Evolutionary conservation across 495 filamentous ascomycete species (phyloP).

Genomic region (Parachaetomium inaequale): DNA sequence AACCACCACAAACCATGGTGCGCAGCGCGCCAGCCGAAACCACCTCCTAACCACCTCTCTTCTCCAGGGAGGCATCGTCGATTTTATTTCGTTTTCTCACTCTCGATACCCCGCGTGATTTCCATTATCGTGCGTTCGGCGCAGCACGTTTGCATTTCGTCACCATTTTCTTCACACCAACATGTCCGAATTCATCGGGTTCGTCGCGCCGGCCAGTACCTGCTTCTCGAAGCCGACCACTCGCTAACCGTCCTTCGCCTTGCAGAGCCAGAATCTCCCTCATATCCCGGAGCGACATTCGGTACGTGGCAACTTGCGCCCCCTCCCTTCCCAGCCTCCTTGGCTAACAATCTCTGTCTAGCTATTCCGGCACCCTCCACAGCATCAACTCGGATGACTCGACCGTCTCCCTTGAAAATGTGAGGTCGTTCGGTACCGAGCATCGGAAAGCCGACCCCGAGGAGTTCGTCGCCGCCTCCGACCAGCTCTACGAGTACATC

Average conservation of each 20-base stretch:
- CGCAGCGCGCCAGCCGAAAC: conserved; percentile 10
- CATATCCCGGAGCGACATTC: conserved; percentile 96
- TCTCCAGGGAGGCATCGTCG: conserved; percentile 15
- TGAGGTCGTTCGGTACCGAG: conserved; percentile 89
- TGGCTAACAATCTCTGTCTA: conserved; percentile 33
- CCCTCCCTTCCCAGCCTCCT: not conserved
- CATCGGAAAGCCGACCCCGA: conserved; percentile 71
- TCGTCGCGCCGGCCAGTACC: conserved; percentile 20
- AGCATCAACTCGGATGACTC: conserved; percentile 97
- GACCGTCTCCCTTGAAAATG: conserved; percentile 94
- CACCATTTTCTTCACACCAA: not conserved
- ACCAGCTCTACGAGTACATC: conserved; percentile 95
- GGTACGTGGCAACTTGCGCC: conserved; percentile 51
- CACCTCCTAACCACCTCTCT: conserved; percentile 6
- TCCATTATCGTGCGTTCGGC: not conserved
- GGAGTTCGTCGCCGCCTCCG: conserved; percentile 76
- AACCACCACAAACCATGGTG: conserved; percentile 22
- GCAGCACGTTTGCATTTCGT: conserved; percentile 13
- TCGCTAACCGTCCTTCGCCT: conserved; percentile 25
- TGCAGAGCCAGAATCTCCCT: conserved; percentile 73
- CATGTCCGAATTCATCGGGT: conserved; percentile 55
- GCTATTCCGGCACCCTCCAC: conserved; percentile 92
- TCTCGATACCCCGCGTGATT: conserved; percentile 14
- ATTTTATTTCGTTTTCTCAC: conserved; percentile 7
- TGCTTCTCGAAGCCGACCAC: not conserved